A percentile compares a stretch with the other conserved stretches of the same genome.
phyloP scores from a whole-genome alignment of 2,329 filamentous ascomycete genomes.

The Cylindrodendrum hubeiense region DNA sequence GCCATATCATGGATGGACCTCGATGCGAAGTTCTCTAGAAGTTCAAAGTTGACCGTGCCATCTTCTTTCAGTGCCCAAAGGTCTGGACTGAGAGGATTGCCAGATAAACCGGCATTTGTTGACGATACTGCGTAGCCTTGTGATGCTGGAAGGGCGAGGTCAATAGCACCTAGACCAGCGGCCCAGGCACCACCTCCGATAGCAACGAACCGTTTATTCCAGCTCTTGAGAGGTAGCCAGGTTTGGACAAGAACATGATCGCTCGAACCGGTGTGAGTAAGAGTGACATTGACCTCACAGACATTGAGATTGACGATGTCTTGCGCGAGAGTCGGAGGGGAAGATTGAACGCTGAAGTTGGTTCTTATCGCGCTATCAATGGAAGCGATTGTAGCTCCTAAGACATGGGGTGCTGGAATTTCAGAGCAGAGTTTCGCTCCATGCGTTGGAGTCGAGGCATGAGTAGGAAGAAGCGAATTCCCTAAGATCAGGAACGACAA shows the following conservation, averaged over 20 bases:
- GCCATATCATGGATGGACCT: constrained; percentile 60
- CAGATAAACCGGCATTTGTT: constrained; percentile 40
- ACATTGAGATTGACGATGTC: constrained; percentile 17
- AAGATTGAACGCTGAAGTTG: too few relatives aligned
- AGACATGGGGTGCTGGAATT: too few relatives aligned
- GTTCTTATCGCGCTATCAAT: too few relatives aligned
- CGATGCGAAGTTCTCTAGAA: constrained; percentile 48
- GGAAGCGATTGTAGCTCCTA: too few relatives aligned
- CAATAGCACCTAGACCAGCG: constrained; percentile 32
- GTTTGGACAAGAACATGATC: constrained; percentile 41
- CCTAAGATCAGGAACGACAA: too few relatives aligned
- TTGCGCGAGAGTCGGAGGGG: neutral
- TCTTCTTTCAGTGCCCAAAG: constrained; percentile 26
- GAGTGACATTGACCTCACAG: constrained; percentile 46
- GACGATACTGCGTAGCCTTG: constrained; percentile 36
- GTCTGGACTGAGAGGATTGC: constrained; percentile 8
- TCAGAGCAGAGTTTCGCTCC: too few relatives aligned
- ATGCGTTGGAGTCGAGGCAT: too few relatives aligned
- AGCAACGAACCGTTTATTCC: constrained; percentile 47
- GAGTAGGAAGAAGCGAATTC: too few relatives aligned
- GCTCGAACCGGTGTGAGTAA: constrained; percentile 41
- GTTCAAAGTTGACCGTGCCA: constrained; percentile 6
- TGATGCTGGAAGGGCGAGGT: neutral
- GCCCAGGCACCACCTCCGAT: constrained; percentile 48
- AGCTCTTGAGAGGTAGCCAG: constrained; percentile 41